phyloP scores from a whole-genome alignment of 73 alveolate genomes.

The Halteria grandinella region DNA sequence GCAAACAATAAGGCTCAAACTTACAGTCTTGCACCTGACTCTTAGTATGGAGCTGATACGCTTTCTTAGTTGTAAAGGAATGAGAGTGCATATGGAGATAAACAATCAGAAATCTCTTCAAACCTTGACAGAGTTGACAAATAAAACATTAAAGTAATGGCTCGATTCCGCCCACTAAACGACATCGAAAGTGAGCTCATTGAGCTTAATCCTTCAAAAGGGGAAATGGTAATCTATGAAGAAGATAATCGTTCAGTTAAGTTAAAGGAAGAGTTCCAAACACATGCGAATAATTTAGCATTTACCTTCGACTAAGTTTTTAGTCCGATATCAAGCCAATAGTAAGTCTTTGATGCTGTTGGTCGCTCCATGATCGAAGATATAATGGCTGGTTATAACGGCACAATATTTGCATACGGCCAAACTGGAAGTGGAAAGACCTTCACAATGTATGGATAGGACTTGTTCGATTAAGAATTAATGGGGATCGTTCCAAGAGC shows the following conservation, averaged over 20 bases:
- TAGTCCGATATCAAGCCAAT: slow-evolving; percentile 73
- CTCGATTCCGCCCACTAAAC: slow-evolving; percentile 79
- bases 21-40: too few relatives aligned
- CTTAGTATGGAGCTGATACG: too few relatives aligned
- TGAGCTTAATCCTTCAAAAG: not conserved
- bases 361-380: slow-evolving; percentile 84
- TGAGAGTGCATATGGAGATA: too few relatives aligned
- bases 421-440: slow-evolving; percentile 98
- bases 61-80: too few relatives aligned
- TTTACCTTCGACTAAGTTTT: slow-evolving; percentile 85
- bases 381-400: slow-evolving; percentile 88
- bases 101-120: too few relatives aligned
- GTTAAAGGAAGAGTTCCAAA: not conserved
- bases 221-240: not conserved
- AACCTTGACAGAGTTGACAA: too few relatives aligned
- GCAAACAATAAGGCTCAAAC: too few relatives aligned
- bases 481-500: slow-evolving; percentile 96
- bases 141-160: too few relatives aligned
- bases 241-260: not conserved
- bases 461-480: slow-evolving; percentile 72
- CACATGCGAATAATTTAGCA: slow-evolving; percentile 18
- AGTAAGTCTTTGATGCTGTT: slow-evolving; percentile 71
- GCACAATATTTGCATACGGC: slow-evolving; percentile 96
- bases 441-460: slow-evolving; percentile 94
- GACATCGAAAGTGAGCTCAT: slow-evolving; percentile 53